phyloP scores from a whole-genome alignment of 768 basidiomycete species.

The Neoboletus subvelutipes region DNA sequence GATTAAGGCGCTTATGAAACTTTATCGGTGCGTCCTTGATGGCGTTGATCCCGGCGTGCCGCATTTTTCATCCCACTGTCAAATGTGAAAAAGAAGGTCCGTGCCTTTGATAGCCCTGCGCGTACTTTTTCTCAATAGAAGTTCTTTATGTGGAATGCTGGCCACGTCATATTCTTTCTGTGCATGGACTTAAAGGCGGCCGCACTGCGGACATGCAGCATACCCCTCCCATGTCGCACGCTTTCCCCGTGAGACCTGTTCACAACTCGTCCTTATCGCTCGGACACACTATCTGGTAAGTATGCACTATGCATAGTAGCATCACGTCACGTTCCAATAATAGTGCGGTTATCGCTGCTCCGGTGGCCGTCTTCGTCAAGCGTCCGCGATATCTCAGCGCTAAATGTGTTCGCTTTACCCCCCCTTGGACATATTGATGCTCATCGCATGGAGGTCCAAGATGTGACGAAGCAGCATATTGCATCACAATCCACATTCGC shows the following conservation, averaged over 20 bases:
- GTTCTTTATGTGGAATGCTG: conserved; percentile 17
- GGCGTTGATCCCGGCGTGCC: conserved; percentile 28
- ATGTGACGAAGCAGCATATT: background rate
- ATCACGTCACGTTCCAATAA: conserved; percentile 11
- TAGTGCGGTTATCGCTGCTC: background rate
- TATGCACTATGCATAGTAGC: background rate
- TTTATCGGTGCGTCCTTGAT: conserved; percentile 26
- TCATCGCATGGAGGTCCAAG: background rate
- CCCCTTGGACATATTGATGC: conserved; percentile 1
- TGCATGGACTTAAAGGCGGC: conserved; percentile 16
- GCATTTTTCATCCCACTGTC: conserved; percentile 18
- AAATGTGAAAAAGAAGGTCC: conserved; percentile 24
- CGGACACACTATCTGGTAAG: background rate
- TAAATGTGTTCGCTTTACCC: background rate
- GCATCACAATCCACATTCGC: background rate
- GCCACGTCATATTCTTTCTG: conserved; percentile 19
- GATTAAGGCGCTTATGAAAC: conserved; percentile 31
- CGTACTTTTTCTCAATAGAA: conserved; percentile 21
- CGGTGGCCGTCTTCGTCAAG: conserved; percentile 3
- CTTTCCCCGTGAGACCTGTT: background rate
- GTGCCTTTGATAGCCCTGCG: conserved; percentile 24
- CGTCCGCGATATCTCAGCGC: conserved; percentile 15
- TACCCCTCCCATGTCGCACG: conserved; percentile 1
- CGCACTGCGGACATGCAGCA: conserved; percentile 26
- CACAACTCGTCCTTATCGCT: background rate